Base-by-base conservation (phyloP, 768 basidiomycete genomes). In the Phanerochaete sordida region DNA sequence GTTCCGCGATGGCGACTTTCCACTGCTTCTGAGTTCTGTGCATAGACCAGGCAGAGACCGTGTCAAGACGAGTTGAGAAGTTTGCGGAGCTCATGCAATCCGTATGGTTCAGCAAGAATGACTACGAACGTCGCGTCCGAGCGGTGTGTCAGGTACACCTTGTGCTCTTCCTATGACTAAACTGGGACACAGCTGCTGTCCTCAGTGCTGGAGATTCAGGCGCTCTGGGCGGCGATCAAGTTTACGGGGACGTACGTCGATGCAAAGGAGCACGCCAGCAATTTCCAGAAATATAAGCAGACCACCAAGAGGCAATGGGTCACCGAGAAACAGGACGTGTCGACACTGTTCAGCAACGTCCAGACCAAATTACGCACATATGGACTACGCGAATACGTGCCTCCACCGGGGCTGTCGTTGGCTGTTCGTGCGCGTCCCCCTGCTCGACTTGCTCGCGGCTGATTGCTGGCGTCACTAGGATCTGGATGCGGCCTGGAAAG, bases 61-160 rank as follows among this genome's bases (percentile, higher is more conserved):
- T 94, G 21, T 90, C 94, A 1, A 84, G 95, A 53, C 82, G 96
- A 11, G 92, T 98, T 0, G 93, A 93, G 72, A 96, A 96, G 70
- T 98, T 98, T 68, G 94, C 93, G 0, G 93, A 97, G 64, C 83
- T 96, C 56, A 93, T 97, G 90, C 92, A 91, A 67, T 92, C 90
- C 2, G 87, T 95, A 11, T 95, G 95, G 93, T 69, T 85, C 2
- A 87, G 86, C 51, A 81, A 84, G 64, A 95, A 95, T 66, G 95
- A 98, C 71, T 99, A 98, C 68, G 95, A 98, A 70, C 83, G 89
- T 21, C 90, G 96, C 33, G 87, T 89, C 54, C 81, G 83, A 51
- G 76, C 84, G 43, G 91, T 93, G 66, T n/a, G n/a, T n/a, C n/a
- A n/a, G 43, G 81, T 72, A 51, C 28, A 21, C 24, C 39, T 26